These are phyloP conservation scores for Raffaelea arxii DNA, from an alignment of 2,329 filamentous ascomycete genomes.

Conservation along the genomic window DNA sequence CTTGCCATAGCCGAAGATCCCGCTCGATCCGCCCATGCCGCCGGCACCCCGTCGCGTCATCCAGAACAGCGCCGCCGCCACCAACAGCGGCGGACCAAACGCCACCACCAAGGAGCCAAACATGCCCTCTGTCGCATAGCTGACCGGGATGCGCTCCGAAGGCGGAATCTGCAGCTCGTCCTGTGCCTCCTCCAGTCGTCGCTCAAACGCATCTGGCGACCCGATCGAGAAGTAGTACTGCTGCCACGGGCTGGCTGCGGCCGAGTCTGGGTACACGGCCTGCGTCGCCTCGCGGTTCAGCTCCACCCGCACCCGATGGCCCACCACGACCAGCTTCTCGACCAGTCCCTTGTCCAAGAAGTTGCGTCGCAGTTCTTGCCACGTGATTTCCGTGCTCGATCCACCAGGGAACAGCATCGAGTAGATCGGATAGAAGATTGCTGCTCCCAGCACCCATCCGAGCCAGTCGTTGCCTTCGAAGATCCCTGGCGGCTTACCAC, in stretches of 20 bases:
- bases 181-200: conserved; percentile 79
- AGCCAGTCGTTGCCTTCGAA: conserved; percentile 43
- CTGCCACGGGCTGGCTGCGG: conserved; percentile 58
- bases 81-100: conserved; percentile 78
- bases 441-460: conserved; percentile 29
- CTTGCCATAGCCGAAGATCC: conserved; percentile 93
- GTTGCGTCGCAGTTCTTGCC: conserved; percentile 89
- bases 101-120: conserved; percentile 61
- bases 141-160: conserved; percentile 85
- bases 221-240: conserved; percentile 94
- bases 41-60: conserved; percentile 63
- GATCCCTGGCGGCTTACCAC: conserved; percentile 1
- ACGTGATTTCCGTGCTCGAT: conserved; percentile 70
- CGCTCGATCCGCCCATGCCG: conserved; percentile 54
- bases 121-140: conserved; percentile 71
- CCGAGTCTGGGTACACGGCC: conserved; percentile 66
- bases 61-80: conserved; percentile 77
- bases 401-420: conserved; percentile 32
- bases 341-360: conserved; percentile 95
- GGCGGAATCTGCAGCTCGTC: conserved; percentile 75
- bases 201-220: conserved; percentile 87
- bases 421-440: conserved; percentile 32
- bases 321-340: conserved; percentile 78
- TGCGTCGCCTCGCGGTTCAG: conserved; percentile 66
- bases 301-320: conserved; percentile 64